Base-by-base conservation (phyloP, 345 rosid species). In the Durio zibethinus region DNA sequence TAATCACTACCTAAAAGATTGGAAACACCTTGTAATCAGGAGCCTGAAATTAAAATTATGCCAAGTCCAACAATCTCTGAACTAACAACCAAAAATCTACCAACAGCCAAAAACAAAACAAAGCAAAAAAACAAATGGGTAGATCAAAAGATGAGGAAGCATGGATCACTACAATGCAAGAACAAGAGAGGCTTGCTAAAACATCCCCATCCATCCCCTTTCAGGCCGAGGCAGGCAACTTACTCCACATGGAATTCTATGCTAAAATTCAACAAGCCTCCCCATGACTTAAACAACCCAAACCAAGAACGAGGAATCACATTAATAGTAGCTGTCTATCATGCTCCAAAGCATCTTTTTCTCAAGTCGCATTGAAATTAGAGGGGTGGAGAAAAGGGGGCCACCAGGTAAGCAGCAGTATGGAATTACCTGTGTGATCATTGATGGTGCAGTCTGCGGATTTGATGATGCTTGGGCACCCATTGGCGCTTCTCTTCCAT, bases 401-500 rank as follows among this genome's bases (percentile, higher is more conserved):
- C 23, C 52, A 63, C 18, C 31, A 43, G 27, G 10, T 57, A 36
- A 16, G 59, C 2, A 62, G 11, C 18, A 52, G 62, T 5, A 10
- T 57, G 43, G 45, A 47, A 75, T 62, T 80, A 96, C 98, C 98
- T 94, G 98, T 53, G 98, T 90, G 83, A 86, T 85, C 97, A 94
- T 91, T n/a, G 98, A 90, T 59, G 96, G 95, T 43, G 97, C 93
- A 15, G 86, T 74, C 81, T 89, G 91, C 61, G 90, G 67, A 78
- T 84, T 88, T 10, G 92, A 75, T 68, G 96, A 81, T 78, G 81
- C 88, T 85, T 92, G 99, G 66, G 79, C 87, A 60, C 93, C 88
- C 85, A 89, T 76, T 4, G 95, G 92, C 74, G 95, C 88, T 84
- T 97, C 97, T 85, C 98, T 91, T 81, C 98, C 99, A 81, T 97